Base-by-base conservation (phyloP, 2,329 filamentous ascomycete species). In the Aureobasidium sp. region DNA sequence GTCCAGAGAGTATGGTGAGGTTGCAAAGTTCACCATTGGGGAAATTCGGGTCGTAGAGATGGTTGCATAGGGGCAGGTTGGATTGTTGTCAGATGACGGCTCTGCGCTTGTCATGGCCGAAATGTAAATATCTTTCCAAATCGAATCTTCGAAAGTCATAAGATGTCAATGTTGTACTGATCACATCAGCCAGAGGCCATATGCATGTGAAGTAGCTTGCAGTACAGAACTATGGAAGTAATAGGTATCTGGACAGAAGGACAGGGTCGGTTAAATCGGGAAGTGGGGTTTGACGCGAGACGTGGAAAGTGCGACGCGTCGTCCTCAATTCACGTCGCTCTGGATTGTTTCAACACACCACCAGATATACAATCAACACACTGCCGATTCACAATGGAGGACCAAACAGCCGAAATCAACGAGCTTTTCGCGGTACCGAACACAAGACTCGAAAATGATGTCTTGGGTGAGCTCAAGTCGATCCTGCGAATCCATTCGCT, bases 401-500 rank as follows among this genome's bases (percentile, higher is more conserved):
- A 80, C 64, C 25, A 36, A 7, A 44, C 51, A 20, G 56, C 74
- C 42, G 81, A 85, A 68, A 77, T 87, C 68, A 82, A 83, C 64
- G 79, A 82, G 71, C 79, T 79, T 78, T 93, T 84, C 75, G 80
- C 75, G 64, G 77, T 69, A 70, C 80, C 74, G 3, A 69, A 70
- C 27, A 59, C 63, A 64, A 77, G 83, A 41, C 80, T 97, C 6
- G 84, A 90, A 65, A 79, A 86, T 66, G 93, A 97, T 74, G 84
- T 97, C 62, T 78, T 91, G 66, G 79, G 82, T 59, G 92, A 97
- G 77, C 80, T 99, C 67, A 83, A 88, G 72, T 95, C 91, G 63
- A 95, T 96, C 72, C 83, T 94, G 77, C 86, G 87, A 61, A 81
- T 97, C 64, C 90, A 97, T 76, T 86, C 85, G 52, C 83, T 97